These are phyloP conservation scores for Diaporthe nobilis DNA, from an alignment of 2,329 filamentous ascomycete genomes.

Conservation along the genomic window DNA sequence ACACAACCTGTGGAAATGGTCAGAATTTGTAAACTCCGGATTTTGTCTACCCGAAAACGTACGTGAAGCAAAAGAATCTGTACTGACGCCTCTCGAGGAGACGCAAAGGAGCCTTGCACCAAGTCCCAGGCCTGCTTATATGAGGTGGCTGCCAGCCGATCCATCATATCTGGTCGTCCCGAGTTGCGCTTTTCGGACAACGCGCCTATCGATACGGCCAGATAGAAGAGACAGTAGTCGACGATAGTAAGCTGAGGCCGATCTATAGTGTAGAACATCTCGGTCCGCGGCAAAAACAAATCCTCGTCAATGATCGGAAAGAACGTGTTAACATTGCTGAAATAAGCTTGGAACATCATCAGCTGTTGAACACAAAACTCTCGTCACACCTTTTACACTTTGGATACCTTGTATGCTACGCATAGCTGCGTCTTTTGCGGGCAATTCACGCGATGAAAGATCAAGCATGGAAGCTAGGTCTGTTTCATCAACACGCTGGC, in stretches of 20 bases:
- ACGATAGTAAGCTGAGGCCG: background rate
- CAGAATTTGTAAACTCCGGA: background rate
- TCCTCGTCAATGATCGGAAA: background rate
- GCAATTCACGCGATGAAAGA: background rate
- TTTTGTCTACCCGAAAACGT: background rate
- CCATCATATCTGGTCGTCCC: background rate
- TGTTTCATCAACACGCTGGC: background rate
- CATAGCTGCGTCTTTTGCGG: background rate
- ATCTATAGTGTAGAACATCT: slow-evolving; percentile 3
- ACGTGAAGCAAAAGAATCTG: slow-evolving; percentile 3
- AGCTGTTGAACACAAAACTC: background rate
- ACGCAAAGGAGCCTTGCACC: background rate
- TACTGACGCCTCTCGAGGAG: background rate
- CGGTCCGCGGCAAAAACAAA: background rate
- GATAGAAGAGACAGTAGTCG: background rate
- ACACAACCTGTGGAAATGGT: background rate
- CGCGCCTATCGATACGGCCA: background rate
- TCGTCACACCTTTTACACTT: background rate
- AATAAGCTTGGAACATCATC: background rate
- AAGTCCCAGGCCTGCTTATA: background rate
- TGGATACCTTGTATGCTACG: background rate
- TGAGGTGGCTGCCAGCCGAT: background rate
- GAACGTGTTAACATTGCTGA: background rate
- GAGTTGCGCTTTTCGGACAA: background rate
- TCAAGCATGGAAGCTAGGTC: background rate